Percentiles rank a stretch among this genome's conserved stretches.
Evolutionary conservation across 768 basidiomycete genomes (phyloP).

Genomic region (Kwoniella sp.): DNA sequence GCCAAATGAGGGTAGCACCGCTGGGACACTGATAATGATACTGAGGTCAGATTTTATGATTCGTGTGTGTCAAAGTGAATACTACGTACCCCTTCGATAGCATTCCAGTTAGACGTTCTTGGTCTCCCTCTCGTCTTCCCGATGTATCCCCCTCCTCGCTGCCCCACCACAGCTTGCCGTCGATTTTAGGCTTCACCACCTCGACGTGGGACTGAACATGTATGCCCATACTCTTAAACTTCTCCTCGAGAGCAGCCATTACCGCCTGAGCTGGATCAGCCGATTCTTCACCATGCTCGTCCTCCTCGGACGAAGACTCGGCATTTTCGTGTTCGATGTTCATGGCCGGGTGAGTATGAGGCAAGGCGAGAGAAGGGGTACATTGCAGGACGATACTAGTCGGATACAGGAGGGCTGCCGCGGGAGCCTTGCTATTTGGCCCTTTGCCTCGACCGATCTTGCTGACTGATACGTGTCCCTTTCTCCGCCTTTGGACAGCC

Average conservation of each 20-base stretch:
- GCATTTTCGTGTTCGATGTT: conserved; percentile 3
- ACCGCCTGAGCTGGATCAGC: conserved; percentile 18
- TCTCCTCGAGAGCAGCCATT: conserved; percentile 23
- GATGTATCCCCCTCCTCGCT: conserved; percentile 31
- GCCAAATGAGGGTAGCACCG: conserved; percentile 27
- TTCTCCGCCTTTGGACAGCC: conserved; percentile 74
- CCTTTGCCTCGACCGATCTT: conserved; percentile 59
- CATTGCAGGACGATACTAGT: conserved; percentile 86
- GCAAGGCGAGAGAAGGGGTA: conserved; percentile 68
- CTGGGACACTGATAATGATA: conserved; percentile 5
- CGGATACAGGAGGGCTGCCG: conserved; percentile 57
- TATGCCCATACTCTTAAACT: conserved; percentile 28
- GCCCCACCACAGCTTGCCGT: conserved; percentile 35
- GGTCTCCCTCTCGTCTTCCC: conserved; percentile 29
- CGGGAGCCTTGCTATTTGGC: conserved; percentile 4
- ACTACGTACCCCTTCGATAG: conserved; percentile 8
- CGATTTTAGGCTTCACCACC: conserved; percentile 23
- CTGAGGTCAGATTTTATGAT: not conserved
- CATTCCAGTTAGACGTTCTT: conserved; percentile 20
- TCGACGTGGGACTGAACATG: conserved; percentile 22
- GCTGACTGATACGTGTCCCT: conserved; percentile 56
- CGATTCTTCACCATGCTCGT: conserved; percentile 11
- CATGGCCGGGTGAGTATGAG: conserved; percentile 54
- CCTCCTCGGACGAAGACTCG: conserved; percentile 10
- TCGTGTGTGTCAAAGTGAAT: not conserved